phyloP scores from a whole-genome alignment of 2,329 filamentous ascomycete genomes.

The Harringtonia lauricola region DNA sequence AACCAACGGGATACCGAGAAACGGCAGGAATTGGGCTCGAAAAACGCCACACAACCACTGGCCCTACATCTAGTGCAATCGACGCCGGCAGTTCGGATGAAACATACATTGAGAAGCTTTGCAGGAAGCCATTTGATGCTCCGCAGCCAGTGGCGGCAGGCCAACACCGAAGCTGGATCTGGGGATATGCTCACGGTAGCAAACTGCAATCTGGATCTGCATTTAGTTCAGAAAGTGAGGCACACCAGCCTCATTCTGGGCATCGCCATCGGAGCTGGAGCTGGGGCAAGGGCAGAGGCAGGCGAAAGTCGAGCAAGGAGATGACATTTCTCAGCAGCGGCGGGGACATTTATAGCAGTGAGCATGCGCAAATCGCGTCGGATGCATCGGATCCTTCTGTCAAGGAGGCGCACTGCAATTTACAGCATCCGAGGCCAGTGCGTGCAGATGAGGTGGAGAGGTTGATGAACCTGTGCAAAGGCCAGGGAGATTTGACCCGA shows the following conservation, averaged over 20 bases:
- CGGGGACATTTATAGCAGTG: neutral
- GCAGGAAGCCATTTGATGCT: neutral
- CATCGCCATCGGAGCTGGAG: slow-evolving; percentile 7
- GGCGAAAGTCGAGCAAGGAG: slow-evolving; percentile 1
- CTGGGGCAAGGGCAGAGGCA: slow-evolving; percentile 8
- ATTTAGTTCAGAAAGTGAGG: neutral
- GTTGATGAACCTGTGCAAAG: slow-evolving; percentile 13
- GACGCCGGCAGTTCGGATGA: no score
- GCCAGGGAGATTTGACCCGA: neutral
- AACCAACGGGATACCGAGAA: neutral
- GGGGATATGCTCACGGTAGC: neutral
- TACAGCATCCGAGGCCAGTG: slow-evolving; percentile 18
- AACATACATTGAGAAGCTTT: no score
- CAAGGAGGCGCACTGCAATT: slow-evolving; percentile 13
- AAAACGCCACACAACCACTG: no score
- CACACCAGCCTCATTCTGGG: neutral
- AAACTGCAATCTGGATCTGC: neutral
- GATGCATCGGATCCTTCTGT: slow-evolving; percentile 8
- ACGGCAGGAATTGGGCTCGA: neutral
- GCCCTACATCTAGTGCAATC: no score
- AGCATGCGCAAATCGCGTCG: neutral
- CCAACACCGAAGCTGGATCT: no score
- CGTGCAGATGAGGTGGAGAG: slow-evolving; percentile 15
- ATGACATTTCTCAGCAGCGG: neutral
- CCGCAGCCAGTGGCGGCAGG: neutral